Base-by-base conservation (phyloP, 2,329 filamentous ascomycete species). In the Periglandula ipomoeae region DNA sequence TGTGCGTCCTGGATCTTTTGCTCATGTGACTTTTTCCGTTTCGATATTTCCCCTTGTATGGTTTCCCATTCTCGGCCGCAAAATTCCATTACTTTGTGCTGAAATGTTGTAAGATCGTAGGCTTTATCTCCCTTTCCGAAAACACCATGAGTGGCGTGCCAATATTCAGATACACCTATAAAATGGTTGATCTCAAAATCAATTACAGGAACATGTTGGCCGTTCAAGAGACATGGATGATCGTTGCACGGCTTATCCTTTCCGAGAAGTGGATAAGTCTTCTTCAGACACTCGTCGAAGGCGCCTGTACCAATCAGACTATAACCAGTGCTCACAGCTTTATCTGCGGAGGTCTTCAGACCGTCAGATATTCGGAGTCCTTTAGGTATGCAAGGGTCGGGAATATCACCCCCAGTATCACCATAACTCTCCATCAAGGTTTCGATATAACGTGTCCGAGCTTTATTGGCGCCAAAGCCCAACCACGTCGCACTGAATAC, bases 111-210 rank as follows among this genome's bases (percentile, higher is more conserved):
- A 56, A 95, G 87, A 60, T 97, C 89, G 64, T 97, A 98, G 0
- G 87, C 81, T 56, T 89, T 87, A 56, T 87, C 84, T 52, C 79
- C 76, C 54, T 87, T 82, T 4, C 81, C 82, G 58, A 98, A 97
- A 2, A 97, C 84, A 48, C 93, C 89, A 59, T 98, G 93, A 0
- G 93, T 98, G 0, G 91, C 95, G 65, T 98, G 93, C 91, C 93
- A 98, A 67, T 95, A 98, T 63, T 98, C 93, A 1, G 91, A 97
- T 3, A 98, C 91, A 10, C 93, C 93, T 24, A 98, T 84, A 60
- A 98, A 98, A 64, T 96, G 94, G 59, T 98, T 98, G 32, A 97
- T 84, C 53, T 93, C 85, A 61, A 97, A 98, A 63, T 98, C 93
- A 55, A 98, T 96, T 3, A 89, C 87, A 1, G 93, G 93, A 1